phyloP scores from a whole-genome alignment of 1,284 basidiomycete species.

The Ganoderma lingzhi region DNA sequence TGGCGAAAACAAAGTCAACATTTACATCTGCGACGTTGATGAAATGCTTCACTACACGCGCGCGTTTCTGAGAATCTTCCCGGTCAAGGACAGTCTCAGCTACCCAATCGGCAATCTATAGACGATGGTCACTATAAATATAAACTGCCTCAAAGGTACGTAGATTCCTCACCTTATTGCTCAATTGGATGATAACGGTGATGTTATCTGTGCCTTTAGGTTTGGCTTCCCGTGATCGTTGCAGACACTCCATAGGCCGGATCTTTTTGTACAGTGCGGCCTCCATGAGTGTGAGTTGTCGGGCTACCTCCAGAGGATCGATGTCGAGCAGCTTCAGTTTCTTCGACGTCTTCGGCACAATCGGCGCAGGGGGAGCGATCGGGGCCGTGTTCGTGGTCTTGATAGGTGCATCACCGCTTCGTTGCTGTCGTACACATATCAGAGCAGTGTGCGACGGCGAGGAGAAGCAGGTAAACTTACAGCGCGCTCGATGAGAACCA shows the following conservation, averaged over 20 bases:
- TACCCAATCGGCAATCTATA: constrained; percentile 92
- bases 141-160: neutral
- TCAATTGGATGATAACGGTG: constrained; percentile 90
- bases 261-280: constrained; percentile 90
- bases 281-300: constrained; percentile 96
- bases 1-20: constrained; percentile 23
- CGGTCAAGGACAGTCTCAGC: constrained; percentile 88
- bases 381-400: constrained; percentile 52
- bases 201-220: constrained; percentile 85
- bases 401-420: constrained; percentile 60
- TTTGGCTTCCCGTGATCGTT: constrained; percentile 79
- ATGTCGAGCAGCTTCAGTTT: constrained; percentile 88
- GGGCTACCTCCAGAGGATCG: constrained; percentile 92
- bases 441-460: constrained; percentile 18
- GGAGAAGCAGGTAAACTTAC: constrained; percentile 51
- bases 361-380: constrained; percentile 73
- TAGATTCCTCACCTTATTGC: constrained; percentile 75
- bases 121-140: neutral
- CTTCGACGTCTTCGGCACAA: constrained; percentile 78
- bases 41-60: constrained; percentile 87
- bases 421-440: constrained; percentile 51
- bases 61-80: constrained; percentile 88
- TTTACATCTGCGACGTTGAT: constrained; percentile 94
- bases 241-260: constrained; percentile 90
- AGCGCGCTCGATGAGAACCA: constrained; percentile 77